Conservation (phyloP, 352 stramenopile genomes). For the Phytophthora pseudosyringae region DNA sequence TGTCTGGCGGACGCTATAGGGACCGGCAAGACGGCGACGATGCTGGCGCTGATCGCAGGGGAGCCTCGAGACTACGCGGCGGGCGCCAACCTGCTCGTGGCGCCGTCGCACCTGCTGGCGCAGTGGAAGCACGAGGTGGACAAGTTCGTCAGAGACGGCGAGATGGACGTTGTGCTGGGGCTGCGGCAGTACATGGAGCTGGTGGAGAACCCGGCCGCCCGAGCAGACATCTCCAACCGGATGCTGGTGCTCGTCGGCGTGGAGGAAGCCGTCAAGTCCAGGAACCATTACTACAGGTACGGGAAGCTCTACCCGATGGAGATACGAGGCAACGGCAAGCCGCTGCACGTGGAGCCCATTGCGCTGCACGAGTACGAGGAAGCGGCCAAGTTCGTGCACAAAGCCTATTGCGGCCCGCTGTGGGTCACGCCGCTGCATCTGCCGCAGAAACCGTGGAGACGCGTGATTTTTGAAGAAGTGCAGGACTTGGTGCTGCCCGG, state of each 20-base stretch:
- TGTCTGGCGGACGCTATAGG: slow-evolving; percentile 82
- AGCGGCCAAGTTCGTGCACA: slow-evolving; percentile 83
- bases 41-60: slow-evolving; percentile 74
- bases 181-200: slow-evolving; percentile 63
- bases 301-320: slow-evolving; percentile 65
- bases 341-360: slow-evolving; percentile 52
- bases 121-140: slow-evolving; percentile 85
- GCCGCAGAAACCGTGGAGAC: slow-evolving; percentile 70
- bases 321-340: slow-evolving; percentile 36
- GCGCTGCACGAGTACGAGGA: slow-evolving; percentile 67
- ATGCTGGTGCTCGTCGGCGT: slow-evolving; percentile 85
- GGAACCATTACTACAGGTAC: slow-evolving; percentile 63
- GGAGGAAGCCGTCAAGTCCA: slow-evolving; percentile 73
- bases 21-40: slow-evolving; percentile 87
- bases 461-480: slow-evolving; percentile 89
- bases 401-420: slow-evolving; percentile 76
- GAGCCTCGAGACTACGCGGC: slow-evolving; percentile 57
- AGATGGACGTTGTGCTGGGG: slow-evolving; percentile 79
- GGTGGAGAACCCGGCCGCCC: slow-evolving; percentile 34
- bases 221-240: slow-evolving; percentile 64
- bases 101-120: slow-evolving; percentile 77
- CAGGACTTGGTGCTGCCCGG: slow-evolving; percentile 84
- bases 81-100: slow-evolving; percentile 73
- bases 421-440: slow-evolving; percentile 74
- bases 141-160: slow-evolving; percentile 72